phyloP scores from a whole-genome alignment of 768 basidiomycete species.

The Gautieria morchelliformis region DNA sequence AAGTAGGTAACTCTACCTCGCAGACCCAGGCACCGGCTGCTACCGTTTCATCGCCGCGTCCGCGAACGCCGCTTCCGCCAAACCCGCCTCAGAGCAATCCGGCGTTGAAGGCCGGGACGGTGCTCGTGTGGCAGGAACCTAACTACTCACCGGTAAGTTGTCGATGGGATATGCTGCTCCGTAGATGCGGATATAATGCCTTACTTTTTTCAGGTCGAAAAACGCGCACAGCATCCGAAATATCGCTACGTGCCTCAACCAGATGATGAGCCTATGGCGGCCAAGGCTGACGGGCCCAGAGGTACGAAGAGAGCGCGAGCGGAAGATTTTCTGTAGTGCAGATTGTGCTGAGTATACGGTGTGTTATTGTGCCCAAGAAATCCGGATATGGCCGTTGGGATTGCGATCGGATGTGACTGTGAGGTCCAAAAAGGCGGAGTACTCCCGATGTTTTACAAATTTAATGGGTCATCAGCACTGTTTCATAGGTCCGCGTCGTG shows the following conservation, averaged over 20 bases:
- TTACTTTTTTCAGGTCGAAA: conserved; percentile 52
- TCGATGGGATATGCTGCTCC: not conserved
- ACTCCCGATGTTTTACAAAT: too few species aligned
- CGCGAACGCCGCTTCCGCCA: conserved; percentile 36
- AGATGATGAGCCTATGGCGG: conserved; percentile 17
- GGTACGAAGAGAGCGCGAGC: conserved; percentile 82
- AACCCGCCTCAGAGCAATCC: conserved; percentile 59
- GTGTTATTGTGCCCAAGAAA: too few species aligned
- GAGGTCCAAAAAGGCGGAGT: too few species aligned
- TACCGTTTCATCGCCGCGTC: conserved; percentile 9
- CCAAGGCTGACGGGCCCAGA: conserved; percentile 44
- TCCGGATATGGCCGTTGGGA: too few species aligned
- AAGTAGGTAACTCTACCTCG: conserved; percentile 11
- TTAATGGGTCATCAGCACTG: too few species aligned
- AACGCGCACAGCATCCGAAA: conserved; percentile 52
- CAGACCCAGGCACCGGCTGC: conserved; percentile 16
- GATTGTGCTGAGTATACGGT: not conserved
- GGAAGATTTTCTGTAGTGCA: conserved; percentile 66
- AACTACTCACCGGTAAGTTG: conserved; percentile 68
- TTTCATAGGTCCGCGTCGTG: too few species aligned
- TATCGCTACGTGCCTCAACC: conserved; percentile 47
- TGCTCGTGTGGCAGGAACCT: conserved; percentile 63
- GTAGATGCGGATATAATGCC: not conserved
- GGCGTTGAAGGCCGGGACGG: conserved; percentile 66
- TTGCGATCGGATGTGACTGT: too few species aligned